phyloP scores from a whole-genome alignment of 208 protist genomes.

The Wallacemonas sp. region DNA sequence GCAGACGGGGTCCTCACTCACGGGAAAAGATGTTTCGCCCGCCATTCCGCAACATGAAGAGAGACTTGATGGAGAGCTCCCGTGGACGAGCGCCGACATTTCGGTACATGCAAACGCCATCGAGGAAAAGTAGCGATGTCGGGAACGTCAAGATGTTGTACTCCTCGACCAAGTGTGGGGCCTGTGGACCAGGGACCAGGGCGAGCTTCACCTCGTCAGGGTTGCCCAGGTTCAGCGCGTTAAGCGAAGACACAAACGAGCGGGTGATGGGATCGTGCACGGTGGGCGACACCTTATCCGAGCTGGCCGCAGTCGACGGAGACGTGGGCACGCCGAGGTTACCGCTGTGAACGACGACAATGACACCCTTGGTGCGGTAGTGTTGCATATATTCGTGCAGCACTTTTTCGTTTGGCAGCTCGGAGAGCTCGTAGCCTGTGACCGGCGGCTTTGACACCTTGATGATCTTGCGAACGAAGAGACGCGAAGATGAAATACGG shows the following conservation, averaged over 20 bases:
- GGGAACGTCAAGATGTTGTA: slow-evolving; percentile 80
- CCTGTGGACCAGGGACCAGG: slow-evolving; percentile 67
- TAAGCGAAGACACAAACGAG: slow-evolving; percentile 80
- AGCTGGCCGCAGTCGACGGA: not conserved
- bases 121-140: slow-evolving; percentile 70
- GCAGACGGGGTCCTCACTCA: slow-evolving; percentile 34
- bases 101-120: slow-evolving; percentile 70
- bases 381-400: slow-evolving; percentile 68
- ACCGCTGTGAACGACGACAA: slow-evolving; percentile 68
- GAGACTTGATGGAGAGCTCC: slow-evolving; percentile 82
- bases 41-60: slow-evolving; percentile 82
- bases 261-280: slow-evolving; percentile 64
- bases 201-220: slow-evolving; percentile 78
- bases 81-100: slow-evolving; percentile 63
- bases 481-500: slow-evolving; percentile 16
- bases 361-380: slow-evolving; percentile 59
- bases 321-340: not conserved
- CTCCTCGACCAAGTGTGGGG: slow-evolving; percentile 59
- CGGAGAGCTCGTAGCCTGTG: slow-evolving; percentile 82
- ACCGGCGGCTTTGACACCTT: slow-evolving; percentile 70
- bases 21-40: slow-evolving; percentile 72
- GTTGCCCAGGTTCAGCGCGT: slow-evolving; percentile 75
- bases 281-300: slow-evolving; percentile 19
- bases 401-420: slow-evolving; percentile 81
- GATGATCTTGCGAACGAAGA: slow-evolving; percentile 69